These are phyloP conservation scores for Argentina anserina DNA, from an alignment of 306 rosid genomes.

Conservation along the genomic window DNA sequence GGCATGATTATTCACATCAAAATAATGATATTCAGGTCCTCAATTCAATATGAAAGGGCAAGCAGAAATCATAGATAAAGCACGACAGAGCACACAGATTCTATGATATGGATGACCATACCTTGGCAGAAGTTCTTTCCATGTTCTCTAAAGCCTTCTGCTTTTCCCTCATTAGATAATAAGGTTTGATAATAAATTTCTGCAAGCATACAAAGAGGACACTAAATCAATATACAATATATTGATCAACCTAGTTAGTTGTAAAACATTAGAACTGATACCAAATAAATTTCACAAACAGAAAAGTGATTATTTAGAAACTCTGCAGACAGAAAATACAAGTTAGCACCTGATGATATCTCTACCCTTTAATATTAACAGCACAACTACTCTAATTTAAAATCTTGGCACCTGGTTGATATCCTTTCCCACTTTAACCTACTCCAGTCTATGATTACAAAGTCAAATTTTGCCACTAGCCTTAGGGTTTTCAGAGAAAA, in stretches of 20 bases:
- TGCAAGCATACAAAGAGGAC: conserved; percentile 38
- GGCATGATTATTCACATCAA: not conserved
- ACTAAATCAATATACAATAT: conserved; percentile 3
- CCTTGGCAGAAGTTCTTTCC: conserved; percentile 67
- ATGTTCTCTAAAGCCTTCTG: conserved; percentile 72
- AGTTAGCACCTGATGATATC: not conserved
- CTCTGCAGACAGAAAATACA: not conserved
- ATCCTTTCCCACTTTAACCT: not conserved
- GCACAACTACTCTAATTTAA: not conserved
- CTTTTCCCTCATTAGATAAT: conserved; percentile 68
- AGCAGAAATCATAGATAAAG: conserved; percentile 7
- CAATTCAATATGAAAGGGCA: not conserved
- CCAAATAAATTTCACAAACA: not conserved
- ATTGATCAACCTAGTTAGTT: not conserved
- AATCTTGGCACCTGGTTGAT: not conserved
- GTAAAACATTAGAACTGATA: not conserved
- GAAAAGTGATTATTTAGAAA: not conserved
- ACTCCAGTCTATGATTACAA: not conserved
- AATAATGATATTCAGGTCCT: not conserved
- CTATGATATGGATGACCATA: conserved; percentile 31
- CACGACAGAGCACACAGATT: not conserved
- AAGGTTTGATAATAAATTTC: conserved; percentile 77
- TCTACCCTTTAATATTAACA: not conserved
- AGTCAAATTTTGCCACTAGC: not conserved
- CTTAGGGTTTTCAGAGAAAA: not conserved